phyloP scores from a whole-genome alignment of 1,139 yeast species.

The Taiozyma onychis region DNA sequence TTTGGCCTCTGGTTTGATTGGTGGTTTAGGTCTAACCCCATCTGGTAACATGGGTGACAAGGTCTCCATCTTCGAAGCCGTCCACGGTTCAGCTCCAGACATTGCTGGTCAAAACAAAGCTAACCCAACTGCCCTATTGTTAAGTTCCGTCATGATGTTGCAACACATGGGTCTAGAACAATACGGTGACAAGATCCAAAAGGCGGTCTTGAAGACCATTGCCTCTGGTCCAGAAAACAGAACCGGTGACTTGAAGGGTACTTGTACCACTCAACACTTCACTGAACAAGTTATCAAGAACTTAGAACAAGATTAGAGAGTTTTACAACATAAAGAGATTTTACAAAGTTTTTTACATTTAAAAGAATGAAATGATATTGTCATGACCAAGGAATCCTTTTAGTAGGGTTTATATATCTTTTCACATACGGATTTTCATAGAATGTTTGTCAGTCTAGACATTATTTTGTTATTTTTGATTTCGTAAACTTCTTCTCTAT shows the following conservation, averaged over 20 bases:
- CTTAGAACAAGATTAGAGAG: conserved; percentile 11
- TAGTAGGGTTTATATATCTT: neutral
- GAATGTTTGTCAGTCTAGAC: neutral
- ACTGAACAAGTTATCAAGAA: conserved; percentile 70
- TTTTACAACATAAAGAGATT: neutral
- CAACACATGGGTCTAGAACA: conserved; percentile 90
- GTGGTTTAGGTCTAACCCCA: conserved; percentile 98
- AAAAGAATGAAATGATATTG: neutral
- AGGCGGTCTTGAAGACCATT: conserved; percentile 85
- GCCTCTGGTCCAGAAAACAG: conserved; percentile 93
- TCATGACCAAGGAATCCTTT: neutral
- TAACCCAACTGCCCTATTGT: conserved; percentile 94
- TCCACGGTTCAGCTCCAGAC: conserved; percentile 98
- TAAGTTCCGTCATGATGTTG: conserved; percentile 98
- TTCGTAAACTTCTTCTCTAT: no score
- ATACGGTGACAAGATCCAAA: conserved; percentile 79
- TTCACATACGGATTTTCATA: neutral
- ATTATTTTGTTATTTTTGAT: no score
- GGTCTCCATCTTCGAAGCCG: conserved; percentile 97
- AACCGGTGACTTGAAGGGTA: conserved; percentile 95
- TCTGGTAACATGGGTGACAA: conserved; percentile 99
- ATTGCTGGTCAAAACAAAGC: conserved; percentile 98
- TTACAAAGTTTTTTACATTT: neutral
- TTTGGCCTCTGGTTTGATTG: conserved; percentile 93
- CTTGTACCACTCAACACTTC: conserved; percentile 82